Percentiles rank a stretch among this genome's conserved stretches.
Conservation (phyloP, 2,329 filamentous ascomycete species). For the Endothia cerciana region DNA sequence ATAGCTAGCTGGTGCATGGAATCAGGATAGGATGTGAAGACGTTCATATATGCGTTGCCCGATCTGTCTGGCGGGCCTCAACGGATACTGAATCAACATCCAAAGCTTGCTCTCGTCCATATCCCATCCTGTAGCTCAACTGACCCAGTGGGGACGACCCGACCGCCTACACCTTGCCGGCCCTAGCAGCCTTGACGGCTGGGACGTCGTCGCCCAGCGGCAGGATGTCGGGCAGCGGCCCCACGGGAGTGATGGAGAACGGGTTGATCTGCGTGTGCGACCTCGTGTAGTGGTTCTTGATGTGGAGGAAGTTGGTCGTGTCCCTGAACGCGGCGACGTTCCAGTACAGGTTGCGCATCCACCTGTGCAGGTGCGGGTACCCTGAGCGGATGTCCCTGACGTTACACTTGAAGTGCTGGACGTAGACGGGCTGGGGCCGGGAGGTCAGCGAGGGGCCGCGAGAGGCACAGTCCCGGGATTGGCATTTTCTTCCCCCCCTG, state of each 20-base stretch:
- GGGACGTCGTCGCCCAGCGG: conserved; percentile 76
- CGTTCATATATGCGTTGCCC: background rate
- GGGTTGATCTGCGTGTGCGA: conserved; percentile 71
- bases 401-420: conserved; percentile 90
- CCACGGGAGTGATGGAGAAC: conserved; percentile 77
- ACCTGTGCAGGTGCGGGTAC: conserved; percentile 79
- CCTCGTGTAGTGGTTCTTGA: conserved; percentile 76
- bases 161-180: conserved; percentile 23
- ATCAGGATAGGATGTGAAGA: background rate
- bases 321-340: conserved; percentile 74
- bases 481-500: no score
- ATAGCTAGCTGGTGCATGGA: background rate
- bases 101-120: background rate
- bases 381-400: conserved; percentile 81
- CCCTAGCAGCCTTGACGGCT: conserved; percentile 46
- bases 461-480: background rate
- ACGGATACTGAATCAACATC: background rate
- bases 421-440: conserved; percentile 64
- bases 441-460: background rate
- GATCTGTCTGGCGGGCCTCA: background rate
- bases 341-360: conserved; percentile 88
- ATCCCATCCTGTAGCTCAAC: no score
- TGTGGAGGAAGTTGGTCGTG: conserved; percentile 92
- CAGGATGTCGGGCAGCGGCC: conserved; percentile 82
- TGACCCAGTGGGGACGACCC: no score